These are phyloP conservation scores for Trypanosoma congolense DNA, from an alignment of 208 protist species.

Conservation along the genomic window DNA sequence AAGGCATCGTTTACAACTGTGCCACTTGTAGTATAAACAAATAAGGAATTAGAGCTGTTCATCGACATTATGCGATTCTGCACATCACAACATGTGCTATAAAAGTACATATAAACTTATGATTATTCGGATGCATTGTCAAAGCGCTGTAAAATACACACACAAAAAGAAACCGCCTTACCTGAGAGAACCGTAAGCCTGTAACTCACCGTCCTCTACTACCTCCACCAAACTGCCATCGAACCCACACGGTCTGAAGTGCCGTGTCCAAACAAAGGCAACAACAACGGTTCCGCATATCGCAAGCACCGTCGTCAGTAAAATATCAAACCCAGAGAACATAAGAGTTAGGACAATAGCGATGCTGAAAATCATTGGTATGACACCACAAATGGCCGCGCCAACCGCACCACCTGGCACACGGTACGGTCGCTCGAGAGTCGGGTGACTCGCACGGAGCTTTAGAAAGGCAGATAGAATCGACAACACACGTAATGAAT, in stretches of 20 bases:
- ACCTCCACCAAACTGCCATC: slow-evolving; percentile 80
- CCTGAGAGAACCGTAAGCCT: slow-evolving; percentile 62
- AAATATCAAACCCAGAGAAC: slow-evolving; percentile 38
- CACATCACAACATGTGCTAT: too few relatives aligned
- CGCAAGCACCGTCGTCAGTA: slow-evolving; percentile 45
- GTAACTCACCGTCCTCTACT: slow-evolving; percentile 78
- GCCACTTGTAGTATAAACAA: too few relatives aligned
- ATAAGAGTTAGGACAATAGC: slow-evolving; percentile 71
- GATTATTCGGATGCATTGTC: too few relatives aligned
- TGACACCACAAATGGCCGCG: slow-evolving; percentile 46
- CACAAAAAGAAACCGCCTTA: neutral
- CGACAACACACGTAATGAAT: slow-evolving; percentile 70
- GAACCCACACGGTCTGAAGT: slow-evolving; percentile 71
- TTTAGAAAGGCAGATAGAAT: slow-evolving; percentile 73
- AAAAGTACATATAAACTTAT: too few relatives aligned
- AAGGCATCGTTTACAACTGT: too few relatives aligned
- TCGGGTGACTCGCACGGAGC: slow-evolving; percentile 60
- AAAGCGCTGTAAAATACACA: too few relatives aligned
- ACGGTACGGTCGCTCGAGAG: slow-evolving; percentile 72
- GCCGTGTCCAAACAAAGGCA: slow-evolving; percentile 56
- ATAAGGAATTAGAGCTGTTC: too few relatives aligned
- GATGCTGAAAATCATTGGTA: slow-evolving; percentile 67
- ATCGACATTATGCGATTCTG: too few relatives aligned
- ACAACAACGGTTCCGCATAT: slow-evolving; percentile 54
- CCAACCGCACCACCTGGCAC: slow-evolving; percentile 56